Conservation (phyloP, 2,329 filamentous ascomycete genomes). For the Alternaria consortialis region DNA sequence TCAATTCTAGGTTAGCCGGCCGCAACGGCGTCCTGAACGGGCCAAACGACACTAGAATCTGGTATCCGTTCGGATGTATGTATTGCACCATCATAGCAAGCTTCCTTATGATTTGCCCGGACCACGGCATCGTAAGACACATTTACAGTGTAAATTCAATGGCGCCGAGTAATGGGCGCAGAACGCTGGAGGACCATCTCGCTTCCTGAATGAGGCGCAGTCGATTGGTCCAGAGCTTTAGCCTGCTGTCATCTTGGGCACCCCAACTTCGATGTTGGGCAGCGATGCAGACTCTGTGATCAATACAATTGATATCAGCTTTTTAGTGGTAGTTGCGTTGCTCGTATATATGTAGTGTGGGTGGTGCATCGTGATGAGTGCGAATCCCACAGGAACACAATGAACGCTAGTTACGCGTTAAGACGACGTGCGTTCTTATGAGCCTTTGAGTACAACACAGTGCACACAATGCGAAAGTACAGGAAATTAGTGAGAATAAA, state of each 20-base stretch:
- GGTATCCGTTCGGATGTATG: background rate
- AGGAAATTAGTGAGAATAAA: background rate
- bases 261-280: constrained; percentile 16
- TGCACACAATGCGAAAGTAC: background rate
- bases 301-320: background rate
- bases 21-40: constrained; percentile 3
- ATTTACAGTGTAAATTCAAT: background rate
- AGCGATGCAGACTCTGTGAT: constrained; percentile 19
- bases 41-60: background rate
- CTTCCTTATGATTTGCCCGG: background rate
- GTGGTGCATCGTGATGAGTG: background rate
- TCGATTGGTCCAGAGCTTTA: constrained; percentile 33
- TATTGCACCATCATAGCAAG: background rate
- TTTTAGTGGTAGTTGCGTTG: constrained; percentile 1
- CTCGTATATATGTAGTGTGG: background rate
- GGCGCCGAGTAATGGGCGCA: constrained; percentile 12
- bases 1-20: background rate
- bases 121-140: background rate
- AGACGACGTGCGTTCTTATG: background rate
- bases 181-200: constrained; percentile 24
- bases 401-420: background rate
- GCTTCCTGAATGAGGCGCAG: constrained; percentile 25
- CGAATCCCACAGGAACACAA: background rate
- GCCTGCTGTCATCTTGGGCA: constrained; percentile 33
- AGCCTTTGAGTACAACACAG: background rate